Evolutionary conservation across 2,329 filamentous ascomycete genomes (phyloP).

Genomic region (Albophoma yamanashiensis): DNA sequence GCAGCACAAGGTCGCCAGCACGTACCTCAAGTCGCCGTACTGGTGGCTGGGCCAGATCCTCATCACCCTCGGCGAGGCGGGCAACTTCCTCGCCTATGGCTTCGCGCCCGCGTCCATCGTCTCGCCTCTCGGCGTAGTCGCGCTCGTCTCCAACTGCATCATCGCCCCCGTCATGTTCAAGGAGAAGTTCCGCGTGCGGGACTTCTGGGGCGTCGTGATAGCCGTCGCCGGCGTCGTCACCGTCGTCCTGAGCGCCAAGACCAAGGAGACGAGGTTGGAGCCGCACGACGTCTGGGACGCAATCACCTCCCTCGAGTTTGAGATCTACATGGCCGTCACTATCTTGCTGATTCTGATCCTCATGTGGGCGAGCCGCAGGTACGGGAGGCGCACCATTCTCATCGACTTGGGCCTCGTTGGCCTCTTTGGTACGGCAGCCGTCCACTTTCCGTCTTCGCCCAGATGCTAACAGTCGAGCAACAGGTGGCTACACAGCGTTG

Average conservation of each 20-base stretch:
- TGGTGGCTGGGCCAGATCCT: slow-evolving; percentile 94
- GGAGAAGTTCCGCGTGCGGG: slow-evolving; percentile 73
- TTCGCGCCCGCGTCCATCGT: slow-evolving; percentile 97
- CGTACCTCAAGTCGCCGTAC: slow-evolving; percentile 82
- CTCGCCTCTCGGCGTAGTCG: slow-evolving; percentile 92
- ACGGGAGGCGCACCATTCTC: slow-evolving; percentile 77
- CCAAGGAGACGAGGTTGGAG: slow-evolving; percentile 81
- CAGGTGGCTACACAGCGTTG: slow-evolving; percentile 89
- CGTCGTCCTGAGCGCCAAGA: slow-evolving; percentile 83
- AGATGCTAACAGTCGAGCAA: not conserved
- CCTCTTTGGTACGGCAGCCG: slow-evolving; percentile 61
- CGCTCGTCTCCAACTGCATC: slow-evolving; percentile 90
- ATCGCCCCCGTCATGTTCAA: slow-evolving; percentile 93
- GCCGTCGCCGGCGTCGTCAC: slow-evolving; percentile 82
- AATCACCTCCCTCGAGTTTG: slow-evolving; percentile 81
- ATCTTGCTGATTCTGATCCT: slow-evolving; percentile 60
- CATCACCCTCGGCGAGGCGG: slow-evolving; percentile 86
- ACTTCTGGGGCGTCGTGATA: slow-evolving; percentile 80
- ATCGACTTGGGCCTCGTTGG: slow-evolving; percentile 91
- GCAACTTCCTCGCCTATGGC: slow-evolving; percentile 94
- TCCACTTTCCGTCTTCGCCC: not conserved
- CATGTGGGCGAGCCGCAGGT: slow-evolving; percentile 73
- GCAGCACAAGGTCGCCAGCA: slow-evolving; percentile 37
- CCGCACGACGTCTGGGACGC: slow-evolving; percentile 83
- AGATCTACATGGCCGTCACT: slow-evolving; percentile 78